These are phyloP conservation scores for Exophiala oligosperma DNA, from an alignment of 2,329 filamentous ascomycete genomes.

Conservation along the genomic window DNA sequence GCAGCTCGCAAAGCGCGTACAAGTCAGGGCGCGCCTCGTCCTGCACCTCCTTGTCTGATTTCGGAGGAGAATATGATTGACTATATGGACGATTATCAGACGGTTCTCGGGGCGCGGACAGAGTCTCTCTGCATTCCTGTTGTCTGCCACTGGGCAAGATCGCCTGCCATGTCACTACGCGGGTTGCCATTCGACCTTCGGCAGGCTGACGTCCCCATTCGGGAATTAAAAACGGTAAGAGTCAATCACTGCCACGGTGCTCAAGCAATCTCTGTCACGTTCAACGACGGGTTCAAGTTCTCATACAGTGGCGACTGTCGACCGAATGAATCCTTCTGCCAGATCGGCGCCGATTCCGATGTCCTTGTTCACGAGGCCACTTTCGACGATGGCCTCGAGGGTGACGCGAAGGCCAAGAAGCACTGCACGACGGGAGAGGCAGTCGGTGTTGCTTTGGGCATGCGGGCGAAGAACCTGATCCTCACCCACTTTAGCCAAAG, in stretches of 20 bases:
- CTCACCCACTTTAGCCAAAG: constrained; percentile 95
- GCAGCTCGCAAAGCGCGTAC: constrained; percentile 5
- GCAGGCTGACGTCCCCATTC: constrained; percentile 17
- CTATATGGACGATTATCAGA: constrained; percentile 77
- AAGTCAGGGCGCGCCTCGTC: background rate
- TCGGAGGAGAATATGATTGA: constrained; percentile 70
- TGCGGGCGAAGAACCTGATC: constrained; percentile 77
- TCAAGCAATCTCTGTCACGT: constrained; percentile 74
- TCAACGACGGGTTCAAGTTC: constrained; percentile 77
- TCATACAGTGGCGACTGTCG: constrained; percentile 95
- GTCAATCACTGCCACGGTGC: constrained; percentile 81
- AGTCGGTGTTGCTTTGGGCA: constrained; percentile 70
- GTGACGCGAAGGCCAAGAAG: constrained; percentile 81
- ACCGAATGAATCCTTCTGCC: constrained; percentile 68
- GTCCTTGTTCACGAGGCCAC: constrained; percentile 94
- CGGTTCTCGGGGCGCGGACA: constrained; percentile 45
- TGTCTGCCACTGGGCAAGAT: constrained; percentile 13
- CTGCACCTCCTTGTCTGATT: constrained; percentile 53
- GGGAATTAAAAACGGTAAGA: constrained; percentile 61
- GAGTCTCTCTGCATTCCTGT: constrained; percentile 54
- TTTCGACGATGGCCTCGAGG: constrained; percentile 80
- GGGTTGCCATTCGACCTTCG: constrained; percentile 18
- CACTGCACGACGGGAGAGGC: constrained; percentile 90
- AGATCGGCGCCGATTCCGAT: constrained; percentile 72
- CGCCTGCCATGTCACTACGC: constrained; percentile 14